A percentile compares a stretch with the other conserved stretches of the same genome.
Evolutionary conservation across 129 eudicot genomes (phyloP).

Genomic region (Glebionis coronaria): DNA sequence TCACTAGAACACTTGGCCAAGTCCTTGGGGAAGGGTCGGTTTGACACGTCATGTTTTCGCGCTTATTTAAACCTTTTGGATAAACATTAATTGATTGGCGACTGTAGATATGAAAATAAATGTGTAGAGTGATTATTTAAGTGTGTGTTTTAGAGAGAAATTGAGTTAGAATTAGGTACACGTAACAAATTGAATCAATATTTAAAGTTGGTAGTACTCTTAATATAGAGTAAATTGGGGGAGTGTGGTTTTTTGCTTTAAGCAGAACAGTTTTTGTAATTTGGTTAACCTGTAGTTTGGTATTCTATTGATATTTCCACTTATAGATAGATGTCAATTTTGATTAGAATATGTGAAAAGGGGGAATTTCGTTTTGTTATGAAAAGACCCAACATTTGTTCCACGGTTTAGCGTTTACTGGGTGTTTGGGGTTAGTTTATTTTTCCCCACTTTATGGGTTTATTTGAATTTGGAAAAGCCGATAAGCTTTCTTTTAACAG

Average conservation of each 20-base stretch:
- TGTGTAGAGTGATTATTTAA: neutral
- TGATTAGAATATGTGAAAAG: neutral
- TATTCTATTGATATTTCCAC: constrained; percentile 2
- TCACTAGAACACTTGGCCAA: too few species aligned
- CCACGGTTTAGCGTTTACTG: neutral
- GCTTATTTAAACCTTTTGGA: too few species aligned
- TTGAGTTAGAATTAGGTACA: neutral
- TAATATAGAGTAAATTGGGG: too few species aligned
- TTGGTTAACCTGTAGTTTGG: neutral
- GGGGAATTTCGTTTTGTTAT: neutral
- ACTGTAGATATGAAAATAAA: too few species aligned
- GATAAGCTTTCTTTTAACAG: too few species aligned
- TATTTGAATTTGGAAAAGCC: neutral
- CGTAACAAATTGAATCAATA: neutral
- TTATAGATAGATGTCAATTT: constrained; percentile 1
- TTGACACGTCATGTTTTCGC: too few species aligned
- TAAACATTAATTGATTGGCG: too few species aligned
- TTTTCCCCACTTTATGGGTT: neutral
- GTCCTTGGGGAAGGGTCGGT: too few species aligned
- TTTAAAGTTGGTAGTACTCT: too few species aligned
- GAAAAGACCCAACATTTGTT: constrained; percentile 2
- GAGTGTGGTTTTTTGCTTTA: too few species aligned
- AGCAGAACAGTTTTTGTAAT: too few species aligned
- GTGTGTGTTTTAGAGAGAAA: neutral
- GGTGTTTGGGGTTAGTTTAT: neutral